phyloP scores from a whole-genome alignment of 768 basidiomycete genomes.

The Goffeauzyma gilvescens region DNA sequence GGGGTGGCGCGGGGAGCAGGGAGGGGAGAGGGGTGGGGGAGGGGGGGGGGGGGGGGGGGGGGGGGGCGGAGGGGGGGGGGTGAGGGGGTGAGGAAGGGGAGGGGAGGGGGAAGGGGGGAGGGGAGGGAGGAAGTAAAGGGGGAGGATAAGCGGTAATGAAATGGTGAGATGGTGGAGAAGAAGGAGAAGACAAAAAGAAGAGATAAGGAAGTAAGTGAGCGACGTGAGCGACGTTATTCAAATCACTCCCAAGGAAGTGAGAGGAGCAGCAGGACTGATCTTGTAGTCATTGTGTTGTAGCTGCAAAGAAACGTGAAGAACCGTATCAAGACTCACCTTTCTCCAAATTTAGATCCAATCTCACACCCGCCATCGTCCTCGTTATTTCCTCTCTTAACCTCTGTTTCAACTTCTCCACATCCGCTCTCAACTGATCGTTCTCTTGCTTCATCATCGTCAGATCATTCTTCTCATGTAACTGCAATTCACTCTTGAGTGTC shows the following conservation, averaged over 20 bases:
- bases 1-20: too few species aligned
- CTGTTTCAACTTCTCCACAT: conserved; percentile 89
- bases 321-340: conserved; percentile 41
- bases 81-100: too few species aligned
- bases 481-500: conserved; percentile 84
- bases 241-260: neutral
- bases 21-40: too few species aligned
- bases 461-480: conserved; percentile 93
- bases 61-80: too few species aligned
- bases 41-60: too few species aligned
- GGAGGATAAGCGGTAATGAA: neutral
- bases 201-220: neutral
- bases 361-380: conserved; percentile 76
- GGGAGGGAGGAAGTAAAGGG: too few species aligned
- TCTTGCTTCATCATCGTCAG: conserved; percentile 85
- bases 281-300: too few species aligned
- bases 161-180: too few species aligned
- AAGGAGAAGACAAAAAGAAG: too few species aligned
- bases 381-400: conserved; percentile 77
- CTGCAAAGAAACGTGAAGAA: accelerated
- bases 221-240: neutral
- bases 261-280: too few species aligned
- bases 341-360: conserved; percentile 86
- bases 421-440: conserved; percentile 74
- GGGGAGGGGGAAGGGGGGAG: too few species aligned